phyloP scores from a whole-genome alignment of 257 asterid genomes.

The Catharanthus roseus region DNA sequence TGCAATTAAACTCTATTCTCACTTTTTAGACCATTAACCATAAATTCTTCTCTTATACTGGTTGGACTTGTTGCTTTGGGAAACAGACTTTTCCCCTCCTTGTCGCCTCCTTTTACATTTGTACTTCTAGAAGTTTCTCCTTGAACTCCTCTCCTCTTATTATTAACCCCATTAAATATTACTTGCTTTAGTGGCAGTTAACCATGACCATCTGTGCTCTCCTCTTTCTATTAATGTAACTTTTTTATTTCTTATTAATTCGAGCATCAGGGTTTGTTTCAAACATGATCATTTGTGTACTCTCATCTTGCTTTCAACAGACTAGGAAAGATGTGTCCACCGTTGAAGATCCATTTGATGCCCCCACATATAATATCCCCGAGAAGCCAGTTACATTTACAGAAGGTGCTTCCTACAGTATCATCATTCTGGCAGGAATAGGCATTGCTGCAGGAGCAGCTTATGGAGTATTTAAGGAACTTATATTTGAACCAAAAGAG shows the following conservation, averaged over 20 bases:
- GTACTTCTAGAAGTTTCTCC: not conserved
- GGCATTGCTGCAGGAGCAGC: constrained; percentile 85
- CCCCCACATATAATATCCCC: constrained; percentile 90
- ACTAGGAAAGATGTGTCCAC: constrained; percentile 63
- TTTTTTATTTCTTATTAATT: not conserved
- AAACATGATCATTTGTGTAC: not conserved
- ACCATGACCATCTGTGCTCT: not conserved
- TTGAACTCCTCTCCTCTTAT: not conserved
- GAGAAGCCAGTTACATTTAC: constrained; percentile 90
- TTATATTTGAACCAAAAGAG: constrained; percentile 90
- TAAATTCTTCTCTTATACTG: not conserved
- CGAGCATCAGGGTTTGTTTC: not conserved
- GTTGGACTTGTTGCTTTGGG: not conserved
- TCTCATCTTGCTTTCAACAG: constrained; percentile 31
- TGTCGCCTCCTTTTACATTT: not conserved
- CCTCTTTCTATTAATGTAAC: not conserved
- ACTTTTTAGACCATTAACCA: not conserved
- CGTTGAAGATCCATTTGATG: constrained; percentile 80
- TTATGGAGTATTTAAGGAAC: constrained; percentile 86
- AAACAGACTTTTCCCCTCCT: not conserved
- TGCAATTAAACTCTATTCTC: not conserved
- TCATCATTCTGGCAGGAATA: constrained; percentile 84
- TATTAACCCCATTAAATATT: not conserved
- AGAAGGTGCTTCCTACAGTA: constrained; percentile 87
- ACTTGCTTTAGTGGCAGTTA: not conserved